phyloP scores from a whole-genome alignment of 2,329 filamentous ascomycete genomes.

The Aureobasidium namibiae region DNA sequence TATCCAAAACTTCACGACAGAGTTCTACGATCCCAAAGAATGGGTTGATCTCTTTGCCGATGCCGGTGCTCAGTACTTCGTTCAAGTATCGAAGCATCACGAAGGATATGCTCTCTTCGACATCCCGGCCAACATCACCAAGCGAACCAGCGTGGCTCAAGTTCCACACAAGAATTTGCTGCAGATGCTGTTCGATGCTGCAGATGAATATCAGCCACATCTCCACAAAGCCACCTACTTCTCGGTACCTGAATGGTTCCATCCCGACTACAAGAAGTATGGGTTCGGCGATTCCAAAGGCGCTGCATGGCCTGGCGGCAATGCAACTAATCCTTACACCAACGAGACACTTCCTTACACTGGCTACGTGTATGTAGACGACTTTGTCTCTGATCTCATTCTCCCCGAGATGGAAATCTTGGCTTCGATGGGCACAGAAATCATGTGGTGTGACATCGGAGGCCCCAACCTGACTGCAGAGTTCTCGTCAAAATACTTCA shows the following conservation, averaged over 20 bases:
- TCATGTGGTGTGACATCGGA: conserved; percentile 40
- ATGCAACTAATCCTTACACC: conserved; percentile 38
- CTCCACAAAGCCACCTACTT: conserved; percentile 39
- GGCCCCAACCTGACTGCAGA: conserved; percentile 35
- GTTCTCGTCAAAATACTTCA: conserved; percentile 38
- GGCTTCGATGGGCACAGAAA: conserved; percentile 35
- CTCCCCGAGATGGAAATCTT: conserved; percentile 38
- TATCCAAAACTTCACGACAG: conserved; percentile 46
- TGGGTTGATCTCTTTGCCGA: conserved; percentile 48
- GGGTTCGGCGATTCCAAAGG: conserved; percentile 28
- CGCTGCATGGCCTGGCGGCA: conserved; percentile 30
- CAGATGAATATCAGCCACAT: conserved; percentile 34
- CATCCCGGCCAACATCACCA: conserved; percentile 31
- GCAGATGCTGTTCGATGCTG: conserved; percentile 37
- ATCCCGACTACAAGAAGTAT: conserved; percentile 34
- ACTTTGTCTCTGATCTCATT: conserved; percentile 36
- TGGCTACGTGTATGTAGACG: conserved; percentile 34
- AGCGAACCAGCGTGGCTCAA: conserved; percentile 33
- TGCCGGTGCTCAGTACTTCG: conserved; percentile 42
- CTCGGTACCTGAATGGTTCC: conserved; percentile 40
- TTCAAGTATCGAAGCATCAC: conserved; percentile 39
- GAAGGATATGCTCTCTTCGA: conserved; percentile 42
- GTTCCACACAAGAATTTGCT: conserved; percentile 35
- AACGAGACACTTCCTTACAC: conserved; percentile 36
- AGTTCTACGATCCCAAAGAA: conserved; percentile 41